phyloP scores from a whole-genome alignment of 805 yeast species.

The Saccharomyces eubayanus region DNA sequence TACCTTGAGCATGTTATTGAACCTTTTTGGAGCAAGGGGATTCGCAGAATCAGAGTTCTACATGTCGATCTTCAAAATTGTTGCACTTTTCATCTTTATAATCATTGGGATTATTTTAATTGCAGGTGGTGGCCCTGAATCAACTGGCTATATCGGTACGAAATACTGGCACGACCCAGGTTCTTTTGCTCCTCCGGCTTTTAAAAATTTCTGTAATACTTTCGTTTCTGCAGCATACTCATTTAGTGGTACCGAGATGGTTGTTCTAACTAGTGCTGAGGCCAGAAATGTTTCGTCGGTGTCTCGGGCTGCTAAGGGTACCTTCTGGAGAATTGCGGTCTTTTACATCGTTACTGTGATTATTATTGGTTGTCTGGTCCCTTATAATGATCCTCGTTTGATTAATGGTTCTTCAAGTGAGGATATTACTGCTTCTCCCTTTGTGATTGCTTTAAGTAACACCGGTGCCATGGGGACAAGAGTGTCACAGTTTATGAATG shows the following conservation, averaged over 20 bases:
- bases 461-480: conserved; percentile 42
- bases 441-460: conserved; percentile 39
- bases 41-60: conserved; percentile 61
- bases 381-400: conserved; percentile 43
- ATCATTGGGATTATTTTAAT: conserved; percentile 48
- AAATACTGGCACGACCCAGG: conserved; percentile 55
- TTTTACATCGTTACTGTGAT: conserved; percentile 49
- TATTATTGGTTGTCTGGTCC: conserved; percentile 51
- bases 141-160: conserved; percentile 51
- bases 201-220: conserved; percentile 59
- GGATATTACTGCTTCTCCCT: conserved; percentile 44
- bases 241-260: conserved; percentile 59
- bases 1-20: conserved; percentile 41
- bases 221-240: conserved; percentile 58
- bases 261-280: conserved; percentile 62
- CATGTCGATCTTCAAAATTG: conserved; percentile 38
- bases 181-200: conserved; percentile 33
- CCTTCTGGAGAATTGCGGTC: conserved; percentile 53
- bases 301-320: conserved; percentile 58
- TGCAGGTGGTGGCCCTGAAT: conserved; percentile 55
- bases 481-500: conserved; percentile 47
- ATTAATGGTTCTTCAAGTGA: conserved; percentile 42
- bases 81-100: conserved; percentile 44
- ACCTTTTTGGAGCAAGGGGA: conserved; percentile 54
- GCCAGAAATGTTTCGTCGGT: conserved; percentile 49